Conservation (phyloP, 1,284 basidiomycete genomes). For the Cutaneotrichosporon cyanovorans region DNA sequence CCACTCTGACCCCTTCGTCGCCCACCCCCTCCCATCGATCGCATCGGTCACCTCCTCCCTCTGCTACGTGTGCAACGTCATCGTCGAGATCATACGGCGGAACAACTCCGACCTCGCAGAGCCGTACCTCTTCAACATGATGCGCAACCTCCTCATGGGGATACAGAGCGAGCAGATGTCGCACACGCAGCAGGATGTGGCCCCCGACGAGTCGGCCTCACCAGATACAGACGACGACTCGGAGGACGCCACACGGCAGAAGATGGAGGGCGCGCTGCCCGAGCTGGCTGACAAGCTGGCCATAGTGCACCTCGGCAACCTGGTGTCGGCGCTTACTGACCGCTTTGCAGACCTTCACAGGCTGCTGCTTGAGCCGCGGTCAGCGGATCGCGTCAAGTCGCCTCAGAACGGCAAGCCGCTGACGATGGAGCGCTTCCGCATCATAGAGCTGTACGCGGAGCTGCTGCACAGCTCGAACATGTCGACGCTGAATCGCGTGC, state of each 20-base stretch:
- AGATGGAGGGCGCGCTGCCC: conserved; percentile 70
- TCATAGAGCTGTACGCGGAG: conserved; percentile 95
- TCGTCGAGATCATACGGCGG: conserved; percentile 94
- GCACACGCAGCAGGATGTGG: not conserved
- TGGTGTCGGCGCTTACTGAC: conserved; percentile 71
- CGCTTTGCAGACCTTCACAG: conserved; percentile 64
- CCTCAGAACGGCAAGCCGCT: conserved; percentile 68
- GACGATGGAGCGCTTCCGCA: conserved; percentile 92
- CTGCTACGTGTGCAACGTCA: conserved; percentile 76
- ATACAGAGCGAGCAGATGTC: conserved; percentile 43
- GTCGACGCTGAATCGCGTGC: conserved; percentile 79
- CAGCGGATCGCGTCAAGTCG: conserved; percentile 60
- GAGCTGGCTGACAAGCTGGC: conserved; percentile 84
- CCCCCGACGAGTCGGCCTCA: conserved; percentile 6
- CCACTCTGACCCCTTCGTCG: conserved; percentile 33
- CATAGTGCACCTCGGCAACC: conserved; percentile 82
- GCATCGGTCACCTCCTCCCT: conserved; percentile 82
- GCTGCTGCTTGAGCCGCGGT: conserved; percentile 65
- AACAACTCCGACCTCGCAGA: conserved; percentile 99
- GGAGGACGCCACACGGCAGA: conserved; percentile 60
- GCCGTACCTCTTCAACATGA: conserved; percentile 92
- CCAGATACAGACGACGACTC: conserved; percentile 51
- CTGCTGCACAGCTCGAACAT: conserved; percentile 97
- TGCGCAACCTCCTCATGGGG: conserved; percentile 81
- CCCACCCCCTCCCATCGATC: conserved; percentile 53